These are phyloP conservation scores for Fusarium pilosicola DNA, from an alignment of 2,329 filamentous ascomycete genomes.

Conservation along the genomic window DNA sequence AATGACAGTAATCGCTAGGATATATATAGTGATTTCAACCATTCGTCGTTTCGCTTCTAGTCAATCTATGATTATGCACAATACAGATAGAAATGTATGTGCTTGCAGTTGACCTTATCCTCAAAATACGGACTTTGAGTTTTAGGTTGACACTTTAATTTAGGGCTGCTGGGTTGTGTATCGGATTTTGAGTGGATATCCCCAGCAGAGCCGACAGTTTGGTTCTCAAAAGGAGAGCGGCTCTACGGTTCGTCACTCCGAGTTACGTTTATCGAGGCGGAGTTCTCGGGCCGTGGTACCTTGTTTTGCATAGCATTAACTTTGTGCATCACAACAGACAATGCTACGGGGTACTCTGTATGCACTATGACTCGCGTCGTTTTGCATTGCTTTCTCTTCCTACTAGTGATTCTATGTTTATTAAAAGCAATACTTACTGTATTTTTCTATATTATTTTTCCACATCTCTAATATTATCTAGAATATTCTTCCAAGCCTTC, in stretches of 20 bases:
- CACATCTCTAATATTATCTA: neutral
- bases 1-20: neutral
- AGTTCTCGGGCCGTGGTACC: neutral
- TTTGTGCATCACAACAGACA: neutral
- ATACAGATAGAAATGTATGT: too few relatives aligned
- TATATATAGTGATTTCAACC: neutral
- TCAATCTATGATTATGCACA: neutral
- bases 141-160: neutral
- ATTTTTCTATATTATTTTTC: neutral
- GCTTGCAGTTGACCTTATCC: neutral
- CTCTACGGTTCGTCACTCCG: slow-evolving; percentile 1
- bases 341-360: neutral
- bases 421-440: too few relatives aligned
- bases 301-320: neutral
- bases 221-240: neutral
- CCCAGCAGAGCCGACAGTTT: neutral
- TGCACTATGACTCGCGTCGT: neutral
- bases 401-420: neutral
- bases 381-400: neutral
- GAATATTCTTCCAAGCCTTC: neutral
- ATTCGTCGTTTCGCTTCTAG: neutral
- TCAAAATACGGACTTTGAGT: neutral
- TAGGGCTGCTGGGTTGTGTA: neutral
- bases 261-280: neutral
- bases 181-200: neutral